phyloP scores from a whole-genome alignment of 106 monocot genomes.

The Narthecium ossifragum region DNA sequence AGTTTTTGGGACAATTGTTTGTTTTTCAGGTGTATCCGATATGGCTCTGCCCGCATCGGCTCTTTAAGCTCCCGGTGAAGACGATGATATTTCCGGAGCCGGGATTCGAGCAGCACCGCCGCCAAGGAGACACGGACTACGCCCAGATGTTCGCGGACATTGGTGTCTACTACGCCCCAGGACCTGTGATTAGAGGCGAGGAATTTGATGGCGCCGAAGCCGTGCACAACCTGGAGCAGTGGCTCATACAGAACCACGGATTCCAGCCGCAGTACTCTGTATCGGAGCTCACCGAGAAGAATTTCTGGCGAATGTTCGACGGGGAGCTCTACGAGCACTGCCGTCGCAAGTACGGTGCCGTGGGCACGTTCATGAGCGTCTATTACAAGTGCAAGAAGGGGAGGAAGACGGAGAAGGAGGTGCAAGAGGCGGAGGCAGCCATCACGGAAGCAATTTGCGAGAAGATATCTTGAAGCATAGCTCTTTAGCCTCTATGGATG shows the following conservation, averaged over 20 bases:
- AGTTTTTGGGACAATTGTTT: too few species aligned
- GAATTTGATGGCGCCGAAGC: conserved; percentile 9
- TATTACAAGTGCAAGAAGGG: conserved; percentile 19
- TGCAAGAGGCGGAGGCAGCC: conserved; percentile 10
- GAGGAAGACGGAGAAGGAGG: conserved; percentile 20
- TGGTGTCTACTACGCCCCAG: conserved; percentile 12
- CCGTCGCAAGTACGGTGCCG: conserved; percentile 4
- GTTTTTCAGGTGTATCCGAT: conserved; percentile 9
- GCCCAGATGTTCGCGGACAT: conserved; percentile 16
- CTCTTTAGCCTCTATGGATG: not conserved
- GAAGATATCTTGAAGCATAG: not conserved
- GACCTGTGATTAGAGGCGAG: conserved; percentile 2
- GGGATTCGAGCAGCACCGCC: conserved; percentile 6
- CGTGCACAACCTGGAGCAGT: conserved; percentile 4
- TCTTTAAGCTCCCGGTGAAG: conserved; percentile 13
- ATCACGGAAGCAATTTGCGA: not conserved
- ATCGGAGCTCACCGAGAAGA: conserved; percentile 9
- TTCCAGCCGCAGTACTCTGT: conserved; percentile 17
- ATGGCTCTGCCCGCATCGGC: conserved; percentile 14
- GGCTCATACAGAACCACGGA: conserved; percentile 8
- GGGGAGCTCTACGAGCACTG: conserved; percentile 4
- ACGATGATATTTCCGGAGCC: conserved; percentile 9
- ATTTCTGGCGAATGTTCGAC: conserved; percentile 18
- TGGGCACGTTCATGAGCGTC: conserved; percentile 11
- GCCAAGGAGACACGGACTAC: conserved; percentile 7